These are phyloP conservation scores for Dactylellina haptotyla DNA, from an alignment of 2,329 filamentous ascomycete species.

Conservation along the genomic window DNA sequence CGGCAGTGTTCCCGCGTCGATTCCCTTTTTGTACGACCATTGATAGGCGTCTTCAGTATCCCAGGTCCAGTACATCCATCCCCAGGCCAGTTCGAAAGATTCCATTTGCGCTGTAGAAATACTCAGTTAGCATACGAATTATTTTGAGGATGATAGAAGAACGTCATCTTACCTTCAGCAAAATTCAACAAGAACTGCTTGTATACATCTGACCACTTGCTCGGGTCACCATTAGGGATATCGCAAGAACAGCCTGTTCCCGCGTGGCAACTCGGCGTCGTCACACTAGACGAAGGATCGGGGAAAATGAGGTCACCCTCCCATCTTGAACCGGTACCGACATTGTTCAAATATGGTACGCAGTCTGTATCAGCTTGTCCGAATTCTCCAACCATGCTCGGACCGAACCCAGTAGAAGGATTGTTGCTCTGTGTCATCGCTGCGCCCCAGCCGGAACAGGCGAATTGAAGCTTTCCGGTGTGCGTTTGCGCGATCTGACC, in stretches of 20 bases:
- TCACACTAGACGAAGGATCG: constrained; percentile 70
- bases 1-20: constrained; percentile 82
- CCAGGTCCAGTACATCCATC: constrained; percentile 99
- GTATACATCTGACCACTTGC: constrained; percentile 75
- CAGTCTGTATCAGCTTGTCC: constrained; percentile 98
- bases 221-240: constrained; percentile 77
- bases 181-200: constrained; percentile 88
- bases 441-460: constrained; percentile 84
- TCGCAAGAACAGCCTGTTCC: constrained; percentile 75
- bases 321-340: constrained; percentile 85
- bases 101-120: constrained; percentile 79
- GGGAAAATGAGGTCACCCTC: constrained; percentile 82
- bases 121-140: constrained; percentile 4
- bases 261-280: constrained; percentile 78
- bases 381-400: constrained; percentile 96
- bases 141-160: neutral
- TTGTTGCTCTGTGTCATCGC: constrained; percentile 79
- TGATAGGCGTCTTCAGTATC: constrained; percentile 84
- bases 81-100: constrained; percentile 90
- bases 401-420: constrained; percentile 82
- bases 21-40: constrained; percentile 89
- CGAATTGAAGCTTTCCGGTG: constrained; percentile 83
- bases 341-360: constrained; percentile 85
- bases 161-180: constrained; percentile 69
- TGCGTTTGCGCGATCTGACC: constrained; percentile 85